Base-by-base conservation (phyloP, 169 alveolate genomes). In the Plasmodium ovale region DNA sequence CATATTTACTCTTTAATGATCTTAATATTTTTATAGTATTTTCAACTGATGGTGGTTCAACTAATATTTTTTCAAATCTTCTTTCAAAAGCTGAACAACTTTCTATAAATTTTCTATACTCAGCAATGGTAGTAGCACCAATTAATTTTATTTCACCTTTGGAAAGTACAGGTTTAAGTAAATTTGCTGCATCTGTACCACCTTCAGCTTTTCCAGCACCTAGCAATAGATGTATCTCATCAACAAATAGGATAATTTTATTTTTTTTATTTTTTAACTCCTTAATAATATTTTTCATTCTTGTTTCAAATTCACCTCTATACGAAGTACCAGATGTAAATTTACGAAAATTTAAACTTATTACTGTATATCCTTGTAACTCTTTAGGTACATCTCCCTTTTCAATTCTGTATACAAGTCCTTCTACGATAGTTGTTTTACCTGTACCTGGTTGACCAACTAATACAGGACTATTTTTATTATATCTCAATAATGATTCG, bases 61-160 rank as follows among this genome's bases (percentile, higher is more conserved):
- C 72, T 14, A 88, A 31, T 65, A 92, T 19, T 49, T 84, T 87
- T 60, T 92, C 92, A 64, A 92, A 92, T 39, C 94, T 42, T 56
- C 94, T 79, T 84, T 92, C 93, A 59, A 92, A 92, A 0, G 94
- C 94, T 23, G 92, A 72, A 39, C 90, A 91, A 10, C 89, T 87
- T 42, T 88, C 91, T 31, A 92, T 88, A 42, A 71, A 87, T 59
- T 77, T 79, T 42, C 88, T 79, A 68, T 92, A 92, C 58, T 92
- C 94, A 19, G 84, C 72, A 6, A 72, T 35, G 21, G 94, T 92
- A 0, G 94, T 92, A 53, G 94, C 89, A 29, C 93, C 94, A 2
- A 92, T 92, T 39, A 87, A 72, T 71, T 92, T 92, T 0, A 92
- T 88, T 51, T 56, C 84, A 16, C 87, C 92, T 21, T 70, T 69